phyloP scores from a whole-genome alignment of 2,329 filamentous ascomycete genomes.

The Fusarium temperatum region DNA sequence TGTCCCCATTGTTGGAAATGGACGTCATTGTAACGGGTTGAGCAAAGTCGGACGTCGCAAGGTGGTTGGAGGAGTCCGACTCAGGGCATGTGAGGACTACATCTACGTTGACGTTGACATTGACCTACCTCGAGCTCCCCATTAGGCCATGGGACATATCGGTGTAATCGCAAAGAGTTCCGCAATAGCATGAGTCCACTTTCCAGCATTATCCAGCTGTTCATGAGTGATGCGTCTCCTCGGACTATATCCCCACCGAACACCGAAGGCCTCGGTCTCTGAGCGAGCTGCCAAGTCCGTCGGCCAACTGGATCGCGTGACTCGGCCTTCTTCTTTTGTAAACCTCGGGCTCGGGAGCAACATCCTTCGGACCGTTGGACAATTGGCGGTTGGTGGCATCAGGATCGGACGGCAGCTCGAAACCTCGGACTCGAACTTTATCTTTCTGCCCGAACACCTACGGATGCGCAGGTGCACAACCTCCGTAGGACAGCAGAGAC shows the following conservation, averaged over 20 bases:
- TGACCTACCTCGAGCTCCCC: not conserved
- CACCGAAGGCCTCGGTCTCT: not conserved
- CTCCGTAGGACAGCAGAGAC: not conserved
- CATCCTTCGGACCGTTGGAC: not conserved
- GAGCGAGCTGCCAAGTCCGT: not conserved
- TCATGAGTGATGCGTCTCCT: not conserved
- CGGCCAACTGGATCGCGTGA: not conserved
- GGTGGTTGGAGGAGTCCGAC: not conserved
- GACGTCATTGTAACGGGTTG: not conserved
- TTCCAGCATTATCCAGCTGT: not conserved
- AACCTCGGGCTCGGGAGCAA: not conserved
- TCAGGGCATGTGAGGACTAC: not conserved
- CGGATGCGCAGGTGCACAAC: not conserved
- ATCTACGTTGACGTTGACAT: no score
- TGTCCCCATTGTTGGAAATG: not conserved
- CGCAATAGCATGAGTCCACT: rapidly evolving
- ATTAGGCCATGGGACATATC: not conserved
- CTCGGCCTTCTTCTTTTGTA: not conserved
- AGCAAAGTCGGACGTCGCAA: not conserved
- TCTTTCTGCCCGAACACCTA: not conserved
- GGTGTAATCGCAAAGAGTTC: no score
- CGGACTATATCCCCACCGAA: not conserved
- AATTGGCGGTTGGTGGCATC: not conserved
- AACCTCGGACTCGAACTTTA: not conserved
- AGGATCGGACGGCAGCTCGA: not conserved